Base-by-base conservation (phyloP, 805 yeast genomes). In the Yarrowia deformans region DNA sequence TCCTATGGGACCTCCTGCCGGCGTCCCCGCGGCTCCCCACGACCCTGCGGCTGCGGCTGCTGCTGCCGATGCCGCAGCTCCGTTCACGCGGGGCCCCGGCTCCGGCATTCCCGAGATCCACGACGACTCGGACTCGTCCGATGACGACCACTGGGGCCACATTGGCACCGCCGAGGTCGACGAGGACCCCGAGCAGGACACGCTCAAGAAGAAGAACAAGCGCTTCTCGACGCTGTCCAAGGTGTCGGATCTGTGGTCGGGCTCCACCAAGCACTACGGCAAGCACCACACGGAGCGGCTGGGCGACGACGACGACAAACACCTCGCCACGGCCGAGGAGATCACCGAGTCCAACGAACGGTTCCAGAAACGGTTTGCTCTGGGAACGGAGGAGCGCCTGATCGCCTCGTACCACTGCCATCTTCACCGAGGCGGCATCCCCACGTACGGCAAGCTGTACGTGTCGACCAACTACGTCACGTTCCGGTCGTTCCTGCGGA, bases 401-500 rank as follows among this genome's bases (percentile, higher is more conserved):
- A 77, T 88, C 0, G 87, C 97, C 0, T 83, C 91, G 0, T 94
- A 91, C 74, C 88, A 85, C 74, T 83, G 89, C 1, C 88, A 90
- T 77, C 75, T 92, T 18, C 88, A 86, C 72, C 84, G 90, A 72
- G 85, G 90, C 13, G 68, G 68, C 35, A 79, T 91, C 19, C 97
- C 97, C 0, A 80, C 88, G 0, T 93, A 91, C 78, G 98, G 98
- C 1, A 90, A 91, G 73, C 74, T 93, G 1, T 92, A 92, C 76
- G 73, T 94, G 13, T 91, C 97, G 0, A 80, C 84, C 19, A 82
- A 82, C 39, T 85, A 84, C 69, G 75, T 94, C n/a, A 93, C 97
- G 72, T 94, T 90, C 78, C 81, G 95, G 70, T 88, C 97, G 45
- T 80, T 91, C 45, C 74, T 91, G 3, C 96, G 96, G 0, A 83